Evolutionary conservation across 2,329 filamentous ascomycete species (phyloP).

Genomic region (Anisogramma anomala): DNA sequence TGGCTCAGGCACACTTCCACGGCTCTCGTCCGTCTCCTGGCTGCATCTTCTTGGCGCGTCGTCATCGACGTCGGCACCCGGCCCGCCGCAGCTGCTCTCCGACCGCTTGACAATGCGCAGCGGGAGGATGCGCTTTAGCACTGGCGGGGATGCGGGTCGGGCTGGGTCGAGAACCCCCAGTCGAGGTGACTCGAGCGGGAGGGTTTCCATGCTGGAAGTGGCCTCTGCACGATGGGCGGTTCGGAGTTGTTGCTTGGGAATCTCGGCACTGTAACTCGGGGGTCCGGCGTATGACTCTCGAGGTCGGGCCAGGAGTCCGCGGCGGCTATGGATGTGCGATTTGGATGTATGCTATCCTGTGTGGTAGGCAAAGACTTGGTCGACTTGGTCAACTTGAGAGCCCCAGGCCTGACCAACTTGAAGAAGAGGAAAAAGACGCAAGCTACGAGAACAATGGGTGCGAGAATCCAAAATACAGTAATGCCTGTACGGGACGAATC

Average conservation of each 20-base stretch:
- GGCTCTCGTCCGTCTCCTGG: constrained; percentile 17
- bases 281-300: constrained; percentile 16
- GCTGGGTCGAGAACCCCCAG: constrained; percentile 23
- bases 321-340: neutral
- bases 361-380: neutral
- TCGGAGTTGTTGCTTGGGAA: neutral
- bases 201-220: constrained; percentile 25
- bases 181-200: constrained; percentile 18
- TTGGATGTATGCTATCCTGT: neutral
- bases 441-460: constrained; percentile 8
- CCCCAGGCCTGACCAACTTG: constrained; percentile 3
- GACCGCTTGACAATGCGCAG: constrained; percentile 38
- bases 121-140: constrained; percentile 27
- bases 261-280: neutral
- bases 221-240: constrained; percentile 1
- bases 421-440: constrained; percentile 6
- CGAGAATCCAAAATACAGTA: constrained; percentile 9
- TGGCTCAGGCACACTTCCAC: constrained; percentile 17
- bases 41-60: constrained; percentile 14
- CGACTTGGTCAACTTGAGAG: neutral
- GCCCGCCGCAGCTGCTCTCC: constrained; percentile 16
- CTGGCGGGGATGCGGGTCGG: neutral
- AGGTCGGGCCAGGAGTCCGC: constrained; percentile 26
- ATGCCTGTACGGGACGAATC: neutral
- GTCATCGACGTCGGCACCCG: neutral